Evolutionary conservation across 331 rosid genomes (phyloP).

Genomic region (Erythrophleum ivorense): DNA sequence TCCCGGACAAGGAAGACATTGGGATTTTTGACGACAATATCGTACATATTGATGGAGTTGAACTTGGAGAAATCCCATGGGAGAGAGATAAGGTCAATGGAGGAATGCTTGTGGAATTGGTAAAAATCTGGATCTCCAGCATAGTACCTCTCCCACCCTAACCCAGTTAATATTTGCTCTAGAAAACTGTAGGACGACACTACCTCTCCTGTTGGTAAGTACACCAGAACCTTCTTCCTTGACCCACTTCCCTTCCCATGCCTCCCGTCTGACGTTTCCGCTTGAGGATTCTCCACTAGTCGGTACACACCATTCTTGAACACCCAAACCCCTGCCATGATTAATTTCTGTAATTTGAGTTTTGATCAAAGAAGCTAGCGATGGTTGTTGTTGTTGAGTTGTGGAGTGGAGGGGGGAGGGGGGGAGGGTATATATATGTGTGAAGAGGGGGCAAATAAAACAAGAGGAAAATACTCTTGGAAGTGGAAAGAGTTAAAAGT

Average conservation of each 20-base stretch:
- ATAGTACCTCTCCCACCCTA: constrained; percentile 98
- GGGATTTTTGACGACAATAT: constrained; percentile 83
- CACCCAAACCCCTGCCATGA: constrained; percentile 95
- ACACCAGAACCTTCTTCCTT: constrained; percentile 65
- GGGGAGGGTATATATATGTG: constrained; percentile 56
- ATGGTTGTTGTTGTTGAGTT: background rate
- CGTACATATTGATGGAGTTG: constrained; percentile 90
- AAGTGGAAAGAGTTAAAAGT: constrained; percentile 45
- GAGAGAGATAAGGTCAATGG: constrained; percentile 91
- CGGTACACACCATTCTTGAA: constrained; percentile 81
- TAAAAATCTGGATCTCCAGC: constrained; percentile 78
- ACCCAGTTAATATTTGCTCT: constrained; percentile 64
- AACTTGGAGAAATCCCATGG: constrained; percentile 85
- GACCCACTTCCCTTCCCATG: constrained; percentile 46
- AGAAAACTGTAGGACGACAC: constrained; percentile 71
- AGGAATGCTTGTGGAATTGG: constrained; percentile 85
- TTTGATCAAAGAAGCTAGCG: no score
- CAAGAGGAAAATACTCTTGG: constrained; percentile 59
- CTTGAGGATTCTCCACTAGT: constrained; percentile 75
- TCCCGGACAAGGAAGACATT: constrained; percentile 92
- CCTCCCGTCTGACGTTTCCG: constrained; percentile 56
- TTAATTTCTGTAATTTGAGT: no score
- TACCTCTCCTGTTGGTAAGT: constrained; percentile 69
- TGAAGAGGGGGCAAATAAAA: constrained; percentile 54
- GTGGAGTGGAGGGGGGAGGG: constrained; percentile 37